Percentiles rank a stretch among this genome's conserved stretches.
Evolutionary conservation across 176 grass and related monocot genomes (phyloP).

Genomic region (Thalia dealbata): DNA sequence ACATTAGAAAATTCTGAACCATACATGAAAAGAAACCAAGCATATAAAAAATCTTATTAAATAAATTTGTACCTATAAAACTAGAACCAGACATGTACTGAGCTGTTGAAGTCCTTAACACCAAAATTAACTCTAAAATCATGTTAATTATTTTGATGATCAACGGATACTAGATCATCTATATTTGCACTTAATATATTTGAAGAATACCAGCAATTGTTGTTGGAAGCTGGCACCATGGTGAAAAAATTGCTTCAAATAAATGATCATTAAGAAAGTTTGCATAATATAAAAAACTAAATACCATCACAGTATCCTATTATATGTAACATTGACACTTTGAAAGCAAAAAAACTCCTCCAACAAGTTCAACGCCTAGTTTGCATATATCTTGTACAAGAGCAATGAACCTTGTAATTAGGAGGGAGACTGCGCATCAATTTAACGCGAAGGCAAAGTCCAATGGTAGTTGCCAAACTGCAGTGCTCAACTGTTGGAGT

Average conservation of each 20-base stretch:
- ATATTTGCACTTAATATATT: too few relatives aligned
- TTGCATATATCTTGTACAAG: neutral
- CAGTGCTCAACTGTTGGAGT: slow-evolving; percentile 94
- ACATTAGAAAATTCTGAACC: neutral
- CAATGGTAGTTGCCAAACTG: slow-evolving; percentile 88
- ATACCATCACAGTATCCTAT: too few relatives aligned
- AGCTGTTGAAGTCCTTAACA: too few relatives aligned
- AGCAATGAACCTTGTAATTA: slow-evolving; percentile 59
- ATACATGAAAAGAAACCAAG: neutral
- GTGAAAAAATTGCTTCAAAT: too few relatives aligned
- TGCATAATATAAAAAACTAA: too few relatives aligned
- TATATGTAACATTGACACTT: neutral
- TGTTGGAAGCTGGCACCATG: too few relatives aligned
- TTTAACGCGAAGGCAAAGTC: slow-evolving; percentile 90
- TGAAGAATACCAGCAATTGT: too few relatives aligned
- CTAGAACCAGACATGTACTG: neutral
- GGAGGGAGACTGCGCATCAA: slow-evolving; percentile 79
- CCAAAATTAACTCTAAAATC: too few relatives aligned
- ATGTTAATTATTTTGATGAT: too few relatives aligned
- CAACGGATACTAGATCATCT: too few relatives aligned
- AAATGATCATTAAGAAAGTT: too few relatives aligned
- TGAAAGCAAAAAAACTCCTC: too few relatives aligned
- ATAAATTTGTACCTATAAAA: neutral
- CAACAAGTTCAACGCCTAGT: neutral
- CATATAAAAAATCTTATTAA: neutral